These are phyloP conservation scores for Saprolegnia parasitica DNA, from an alignment of 352 stramenopile species.

Conservation along the genomic window DNA sequence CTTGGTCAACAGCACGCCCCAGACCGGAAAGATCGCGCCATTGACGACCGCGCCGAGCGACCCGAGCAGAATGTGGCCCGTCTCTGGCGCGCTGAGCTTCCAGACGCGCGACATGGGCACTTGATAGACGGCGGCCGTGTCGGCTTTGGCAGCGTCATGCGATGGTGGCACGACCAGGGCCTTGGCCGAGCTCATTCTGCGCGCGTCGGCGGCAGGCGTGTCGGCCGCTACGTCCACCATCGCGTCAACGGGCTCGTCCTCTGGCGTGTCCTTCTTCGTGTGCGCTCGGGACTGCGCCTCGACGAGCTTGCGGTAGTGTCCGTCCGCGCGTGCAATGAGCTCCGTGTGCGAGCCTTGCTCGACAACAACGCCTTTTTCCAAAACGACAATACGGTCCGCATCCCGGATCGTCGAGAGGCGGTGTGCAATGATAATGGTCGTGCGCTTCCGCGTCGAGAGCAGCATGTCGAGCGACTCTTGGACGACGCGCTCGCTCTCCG, in stretches of 20 bases:
- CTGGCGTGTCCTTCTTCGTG: conserved; percentile 10
- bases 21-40: conserved; percentile 38
- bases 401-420: conserved; percentile 70
- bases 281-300: conserved; percentile 21
- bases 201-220: too few relatives aligned
- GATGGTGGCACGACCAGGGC: not conserved
- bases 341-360: conserved; percentile 77
- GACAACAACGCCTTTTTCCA: conserved; percentile 64
- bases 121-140: not conserved
- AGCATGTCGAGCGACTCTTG: conserved; percentile 82
- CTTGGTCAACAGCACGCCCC: conserved; percentile 43
- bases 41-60: conserved; percentile 34
- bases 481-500: conserved; percentile 74
- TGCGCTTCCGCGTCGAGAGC: conserved; percentile 54
- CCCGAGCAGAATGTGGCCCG: conserved; percentile 38
- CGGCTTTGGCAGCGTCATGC: not conserved
- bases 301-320: conserved; percentile 32
- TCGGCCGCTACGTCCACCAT: not conserved
- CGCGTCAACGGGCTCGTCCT: not conserved
- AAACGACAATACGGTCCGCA: conserved; percentile 76
- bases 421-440: conserved; percentile 80
- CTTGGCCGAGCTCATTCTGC: not conserved
- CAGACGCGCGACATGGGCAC: conserved; percentile 40
- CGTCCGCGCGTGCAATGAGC: conserved; percentile 48
- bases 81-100: conserved; percentile 46